Evolutionary conservation across 1,284 basidiomycete species (phyloP).

Genomic region (Xerocomus subilludens): DNA sequence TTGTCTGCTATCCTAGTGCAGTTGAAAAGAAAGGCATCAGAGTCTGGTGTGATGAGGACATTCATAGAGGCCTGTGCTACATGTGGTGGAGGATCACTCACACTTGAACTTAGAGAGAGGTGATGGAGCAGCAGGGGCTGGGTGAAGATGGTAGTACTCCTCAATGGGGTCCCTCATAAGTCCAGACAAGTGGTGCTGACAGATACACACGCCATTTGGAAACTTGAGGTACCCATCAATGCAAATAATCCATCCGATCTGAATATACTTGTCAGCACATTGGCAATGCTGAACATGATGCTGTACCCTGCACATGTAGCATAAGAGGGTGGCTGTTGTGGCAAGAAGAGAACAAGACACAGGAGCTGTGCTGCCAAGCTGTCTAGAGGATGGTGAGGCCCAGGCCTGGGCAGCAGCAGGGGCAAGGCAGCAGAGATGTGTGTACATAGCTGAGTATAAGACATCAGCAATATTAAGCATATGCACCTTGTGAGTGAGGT

Average conservation of each 20-base stretch:
- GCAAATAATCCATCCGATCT: too few relatives aligned
- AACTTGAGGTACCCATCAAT: too few relatives aligned
- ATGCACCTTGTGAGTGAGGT: background rate
- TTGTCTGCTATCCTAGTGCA: background rate
- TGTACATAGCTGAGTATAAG: background rate
- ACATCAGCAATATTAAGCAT: background rate
- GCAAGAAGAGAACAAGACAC: background rate
- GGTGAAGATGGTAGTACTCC: background rate
- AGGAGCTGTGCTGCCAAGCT: background rate
- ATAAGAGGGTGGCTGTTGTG: too few relatives aligned
- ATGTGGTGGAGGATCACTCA: slow-evolving; percentile 9
- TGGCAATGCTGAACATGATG: too few relatives aligned
- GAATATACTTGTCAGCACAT: too few relatives aligned
- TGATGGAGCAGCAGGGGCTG: too few relatives aligned
- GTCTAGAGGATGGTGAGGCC: background rate
- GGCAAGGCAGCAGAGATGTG: background rate
- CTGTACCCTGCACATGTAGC: too few relatives aligned
- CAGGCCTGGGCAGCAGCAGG: background rate
- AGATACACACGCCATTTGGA: too few relatives aligned
- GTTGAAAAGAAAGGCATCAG: background rate
- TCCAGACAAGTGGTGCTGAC: too few relatives aligned
- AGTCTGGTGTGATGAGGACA: background rate
- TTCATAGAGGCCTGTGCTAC: background rate
- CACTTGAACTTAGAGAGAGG: background rate
- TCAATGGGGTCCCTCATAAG: background rate